A percentile compares a stretch with the other conserved stretches of the same genome.
Evolutionary conservation across 495 filamentous ascomycete species (phyloP).

Genomic region (Xylaria longipes): DNA sequence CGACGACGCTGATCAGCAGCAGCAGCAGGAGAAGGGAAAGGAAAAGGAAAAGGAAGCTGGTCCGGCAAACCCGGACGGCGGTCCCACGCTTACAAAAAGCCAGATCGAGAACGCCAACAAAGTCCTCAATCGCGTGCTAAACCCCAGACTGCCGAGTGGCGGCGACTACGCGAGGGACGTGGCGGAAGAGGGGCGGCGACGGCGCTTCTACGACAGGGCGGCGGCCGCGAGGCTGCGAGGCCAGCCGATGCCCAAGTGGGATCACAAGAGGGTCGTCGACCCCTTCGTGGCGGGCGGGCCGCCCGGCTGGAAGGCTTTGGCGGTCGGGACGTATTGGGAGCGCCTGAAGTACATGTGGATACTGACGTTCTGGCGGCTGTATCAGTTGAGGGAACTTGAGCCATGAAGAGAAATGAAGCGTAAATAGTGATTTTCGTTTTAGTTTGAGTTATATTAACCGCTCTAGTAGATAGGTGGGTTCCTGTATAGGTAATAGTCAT

Average conservation of each 20-base stretch:
- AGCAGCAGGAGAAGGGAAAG: not conserved
- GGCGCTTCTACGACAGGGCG: not conserved
- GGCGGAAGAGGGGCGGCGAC: not conserved
- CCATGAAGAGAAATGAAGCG: not conserved
- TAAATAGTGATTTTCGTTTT: not conserved
- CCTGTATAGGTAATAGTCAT: not conserved
- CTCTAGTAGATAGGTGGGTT: not conserved
- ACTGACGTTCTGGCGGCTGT: conserved; percentile 2
- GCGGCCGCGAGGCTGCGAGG: conserved; percentile 2
- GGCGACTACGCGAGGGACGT: conserved; percentile 4
- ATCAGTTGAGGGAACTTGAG: conserved; percentile 13
- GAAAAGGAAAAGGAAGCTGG: not conserved
- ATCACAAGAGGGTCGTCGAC: not conserved
- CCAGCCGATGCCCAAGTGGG: not conserved
- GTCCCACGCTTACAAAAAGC: not conserved
- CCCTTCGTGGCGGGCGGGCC: conserved; percentile 2
- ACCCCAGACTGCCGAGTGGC: not conserved
- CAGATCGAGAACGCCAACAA: not conserved
- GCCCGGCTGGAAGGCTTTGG: not conserved
- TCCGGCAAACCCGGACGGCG: not conserved
- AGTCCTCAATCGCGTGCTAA: not conserved
- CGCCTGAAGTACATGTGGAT: conserved; percentile 16
- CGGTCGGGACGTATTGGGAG: not conserved
- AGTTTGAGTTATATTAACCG: not conserved
- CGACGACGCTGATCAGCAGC: not conserved